Base-by-base conservation (phyloP, 2,329 filamentous ascomycete genomes). In the Neophaeococcomyces mojaviensis region DNA sequence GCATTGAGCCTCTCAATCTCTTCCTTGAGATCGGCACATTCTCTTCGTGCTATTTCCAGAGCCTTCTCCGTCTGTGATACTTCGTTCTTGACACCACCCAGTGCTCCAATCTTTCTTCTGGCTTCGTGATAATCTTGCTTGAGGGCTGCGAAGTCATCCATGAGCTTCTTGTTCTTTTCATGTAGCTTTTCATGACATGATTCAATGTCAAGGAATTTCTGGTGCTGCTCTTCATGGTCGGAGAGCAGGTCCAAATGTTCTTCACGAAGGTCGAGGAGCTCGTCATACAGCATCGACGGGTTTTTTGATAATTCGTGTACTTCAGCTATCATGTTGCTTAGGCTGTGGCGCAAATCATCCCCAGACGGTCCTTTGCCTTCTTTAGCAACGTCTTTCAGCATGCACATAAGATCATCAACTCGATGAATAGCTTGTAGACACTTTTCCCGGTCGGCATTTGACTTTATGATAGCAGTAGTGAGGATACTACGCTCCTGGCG, bases 401-500 rank as follows among this genome's bases (percentile, higher is more conserved):
- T 46, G 12, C 28, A 31, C 43, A 46, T 30, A 22, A 46, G 34
- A 32, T 46, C 43, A 28, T 46, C 35, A 26, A 46, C 36, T 18
- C 35, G 30, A n/a, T 46, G 35, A 18, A 46, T 39, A n/a, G 35
- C 35, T 16, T 20, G 20, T 8, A 46, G 19, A 13, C 7, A 26
- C 18, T 39, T 46, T 15, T 46, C 43, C 15, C 43, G 31, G 15
- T 46, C 43, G 5, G 35, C 31, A 26, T 46, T 46, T 13, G 43
- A 46, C 43, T 46, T 46, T 34, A 46, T 39, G 10, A 46, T 19
- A 39, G 43, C 35, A 7, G 43, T 36, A 20, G 16, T 37, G n/a
- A 46, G 36, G 35, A 46, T 39, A 20, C 36, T 39, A 39, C 43
- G 16, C 34, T 46, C 43, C 20, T 46, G 43, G n/a, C 43, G 43